Percentiles rank a stretch among this genome's conserved stretches.
phyloP scores from a whole-genome alignment of 192 early-diverging fungal species.

The Diversispora eburnea region DNA sequence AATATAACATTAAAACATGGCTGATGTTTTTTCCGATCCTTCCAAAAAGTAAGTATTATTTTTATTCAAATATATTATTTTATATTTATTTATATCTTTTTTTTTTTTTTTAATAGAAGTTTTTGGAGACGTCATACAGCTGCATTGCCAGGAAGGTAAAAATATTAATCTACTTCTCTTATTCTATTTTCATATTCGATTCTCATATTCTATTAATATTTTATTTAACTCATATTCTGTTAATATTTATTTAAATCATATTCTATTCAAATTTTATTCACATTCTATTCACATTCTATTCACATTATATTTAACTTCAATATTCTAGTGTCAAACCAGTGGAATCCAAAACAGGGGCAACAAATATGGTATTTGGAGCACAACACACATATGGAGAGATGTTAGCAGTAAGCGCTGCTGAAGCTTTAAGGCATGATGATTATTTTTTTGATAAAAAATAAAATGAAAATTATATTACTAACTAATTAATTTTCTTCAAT shows the following conservation, averaged over 20 bases:
- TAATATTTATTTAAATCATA: slow-evolving; percentile 9
- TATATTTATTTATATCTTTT: background rate
- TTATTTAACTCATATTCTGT: background rate
- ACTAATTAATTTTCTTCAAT: too few species aligned
- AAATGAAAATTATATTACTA: background rate
- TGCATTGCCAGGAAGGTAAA: slow-evolving; percentile 43
- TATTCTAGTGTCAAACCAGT: slow-evolving; percentile 41
- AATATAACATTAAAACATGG: background rate
- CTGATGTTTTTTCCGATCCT: background rate
- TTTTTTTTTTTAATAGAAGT: background rate
- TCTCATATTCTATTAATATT: background rate
- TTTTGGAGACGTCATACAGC: slow-evolving; percentile 37
- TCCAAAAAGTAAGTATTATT: background rate
- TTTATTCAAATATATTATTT: background rate
- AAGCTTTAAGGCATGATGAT: slow-evolving; percentile 30
- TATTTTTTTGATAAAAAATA: background rate
- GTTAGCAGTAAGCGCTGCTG: slow-evolving; percentile 32
- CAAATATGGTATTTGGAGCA: slow-evolving; percentile 43
- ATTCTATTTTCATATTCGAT: too few species aligned
- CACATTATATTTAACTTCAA: too few species aligned
- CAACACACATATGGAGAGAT: slow-evolving; percentile 46
- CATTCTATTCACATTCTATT: too few species aligned
- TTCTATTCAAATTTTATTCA: background rate
- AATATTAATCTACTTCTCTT: background rate
- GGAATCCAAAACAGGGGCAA: slow-evolving; percentile 38